A percentile compares a stretch with the other conserved stretches of the same genome.
These are phyloP conservation scores for Podospora pseudocomata DNA, from an alignment of 495 filamentous ascomycete genomes.

Conservation along the genomic window DNA sequence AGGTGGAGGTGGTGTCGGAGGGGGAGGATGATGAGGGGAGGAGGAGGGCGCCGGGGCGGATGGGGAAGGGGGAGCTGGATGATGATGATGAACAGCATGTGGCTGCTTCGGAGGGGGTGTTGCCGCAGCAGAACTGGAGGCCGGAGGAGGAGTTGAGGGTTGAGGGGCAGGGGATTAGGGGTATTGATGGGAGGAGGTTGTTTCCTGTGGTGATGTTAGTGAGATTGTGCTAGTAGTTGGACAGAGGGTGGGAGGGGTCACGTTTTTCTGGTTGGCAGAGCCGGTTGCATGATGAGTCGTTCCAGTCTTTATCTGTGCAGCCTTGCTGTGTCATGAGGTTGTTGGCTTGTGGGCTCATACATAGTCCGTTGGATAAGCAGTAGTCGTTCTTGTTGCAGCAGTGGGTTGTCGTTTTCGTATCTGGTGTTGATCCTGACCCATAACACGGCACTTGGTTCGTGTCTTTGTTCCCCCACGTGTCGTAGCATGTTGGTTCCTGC, in stretches of 20 bases:
- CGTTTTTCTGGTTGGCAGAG: conserved; percentile 9
- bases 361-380: conserved; percentile 28
- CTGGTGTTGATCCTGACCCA: neutral
- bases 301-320: conserved; percentile 25
- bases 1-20: neutral
- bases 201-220: neutral
- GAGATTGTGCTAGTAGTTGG: neutral
- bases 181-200: conserved; percentile 2
- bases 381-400: conserved; percentile 24
- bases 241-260: neutral
- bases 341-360: conserved; percentile 17
- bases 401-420: conserved; percentile 2
- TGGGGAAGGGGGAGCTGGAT: conserved; percentile 1
- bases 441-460: conserved; percentile 16
- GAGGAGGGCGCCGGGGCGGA: conserved; percentile 18
- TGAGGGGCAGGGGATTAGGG: conserved; percentile 19
- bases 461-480: conserved; percentile 21
- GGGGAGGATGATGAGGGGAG: neutral
- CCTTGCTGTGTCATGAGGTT: conserved; percentile 30
- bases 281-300: conserved; percentile 15
- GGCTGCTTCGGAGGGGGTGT: neutral
- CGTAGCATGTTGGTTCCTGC: conserved; percentile 18
- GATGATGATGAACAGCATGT: conserved; percentile 16
- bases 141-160: conserved; percentile 9
- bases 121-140: conserved; percentile 24